Percentiles rank a stretch among this genome's conserved stretches.
Conservation (phyloP, 2,329 filamentous ascomycete species). For the Alternaria ventricosa region DNA sequence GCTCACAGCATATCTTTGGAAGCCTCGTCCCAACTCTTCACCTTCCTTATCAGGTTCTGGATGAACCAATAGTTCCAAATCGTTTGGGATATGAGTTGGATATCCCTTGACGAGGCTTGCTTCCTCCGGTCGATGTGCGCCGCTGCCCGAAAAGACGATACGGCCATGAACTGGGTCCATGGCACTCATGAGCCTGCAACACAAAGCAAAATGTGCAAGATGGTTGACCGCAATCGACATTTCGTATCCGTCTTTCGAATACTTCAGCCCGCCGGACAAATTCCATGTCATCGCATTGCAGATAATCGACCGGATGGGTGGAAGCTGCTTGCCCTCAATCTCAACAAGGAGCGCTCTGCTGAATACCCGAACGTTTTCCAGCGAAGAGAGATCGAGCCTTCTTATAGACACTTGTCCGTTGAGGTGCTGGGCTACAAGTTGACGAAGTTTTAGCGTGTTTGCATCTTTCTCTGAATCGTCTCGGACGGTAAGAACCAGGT, state of each 20-base stretch:
- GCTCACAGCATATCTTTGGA: conserved; percentile 53
- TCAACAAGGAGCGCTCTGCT: conserved; percentile 9
- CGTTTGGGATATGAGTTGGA: conserved; percentile 38
- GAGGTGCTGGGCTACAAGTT: conserved; percentile 15
- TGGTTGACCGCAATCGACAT: conserved; percentile 23
- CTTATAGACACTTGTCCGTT: conserved; percentile 14
- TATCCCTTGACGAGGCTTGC: conserved; percentile 44
- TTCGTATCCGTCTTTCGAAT: conserved; percentile 28
- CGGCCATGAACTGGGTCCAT: conserved; percentile 22
- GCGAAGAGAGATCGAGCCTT: conserved; percentile 22
- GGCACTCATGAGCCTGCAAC: conserved; percentile 17
- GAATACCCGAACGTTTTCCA: conserved; percentile 20
- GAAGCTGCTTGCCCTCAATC: conserved; percentile 11
- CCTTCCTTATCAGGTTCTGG: conserved; percentile 35
- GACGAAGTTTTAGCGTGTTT: conserved; percentile 25
- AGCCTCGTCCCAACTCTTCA: conserved; percentile 50
- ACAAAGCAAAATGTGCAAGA: conserved; percentile 25
- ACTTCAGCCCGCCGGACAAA: conserved; percentile 13
- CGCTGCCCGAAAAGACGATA: conserved; percentile 32
- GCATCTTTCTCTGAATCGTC: conserved; percentile 18
- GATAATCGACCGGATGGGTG: conserved; percentile 25
- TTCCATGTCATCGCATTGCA: conserved; percentile 34
- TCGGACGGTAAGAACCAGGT: conserved; percentile 27
- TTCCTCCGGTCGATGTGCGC: conserved; percentile 50
- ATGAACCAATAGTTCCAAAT: conserved; percentile 48